These are phyloP conservation scores for Xylaria acuta DNA, from an alignment of 495 filamentous ascomycete species.

Conservation along the genomic window DNA sequence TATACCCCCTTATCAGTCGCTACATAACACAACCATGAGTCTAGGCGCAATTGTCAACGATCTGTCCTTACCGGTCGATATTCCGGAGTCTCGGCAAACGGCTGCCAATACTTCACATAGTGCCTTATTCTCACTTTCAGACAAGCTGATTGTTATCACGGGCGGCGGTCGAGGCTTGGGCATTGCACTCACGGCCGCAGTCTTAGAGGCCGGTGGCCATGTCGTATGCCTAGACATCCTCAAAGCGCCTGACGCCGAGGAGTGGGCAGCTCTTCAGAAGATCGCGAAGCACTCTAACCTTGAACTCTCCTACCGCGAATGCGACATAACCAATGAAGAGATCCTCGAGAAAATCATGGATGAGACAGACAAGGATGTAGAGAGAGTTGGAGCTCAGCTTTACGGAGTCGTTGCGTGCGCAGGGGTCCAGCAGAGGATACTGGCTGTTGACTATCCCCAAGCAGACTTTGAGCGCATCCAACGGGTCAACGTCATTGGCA, in stretches of 20 bases:
- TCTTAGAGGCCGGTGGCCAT: slow-evolving; percentile 20
- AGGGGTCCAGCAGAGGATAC: slow-evolving; percentile 18
- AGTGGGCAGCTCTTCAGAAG: slow-evolving; percentile 13
- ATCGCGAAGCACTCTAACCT: neutral
- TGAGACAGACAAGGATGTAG: neutral
- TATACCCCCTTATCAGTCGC: neutral
- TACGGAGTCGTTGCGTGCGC: slow-evolving; percentile 16
- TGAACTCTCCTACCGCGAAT: slow-evolving; percentile 1
- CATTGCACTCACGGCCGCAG: slow-evolving; percentile 13
- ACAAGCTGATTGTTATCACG: slow-evolving; percentile 7
- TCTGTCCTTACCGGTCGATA: slow-evolving; percentile 1
- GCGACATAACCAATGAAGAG: slow-evolving; percentile 14
- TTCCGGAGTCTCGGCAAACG: slow-evolving; percentile 4
- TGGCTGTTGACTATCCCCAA: slow-evolving; percentile 15
- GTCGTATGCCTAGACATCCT: slow-evolving; percentile 24
- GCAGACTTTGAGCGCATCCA: slow-evolving; percentile 22
- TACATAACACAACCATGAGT: neutral
- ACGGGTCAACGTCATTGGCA: slow-evolving; percentile 19
- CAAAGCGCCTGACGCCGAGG: neutral
- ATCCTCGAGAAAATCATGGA: neutral
- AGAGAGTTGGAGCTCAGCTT: neutral
- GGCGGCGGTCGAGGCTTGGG: slow-evolving; percentile 20
- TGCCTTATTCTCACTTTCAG: slow-evolving; percentile 11
- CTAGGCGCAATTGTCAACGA: neutral
- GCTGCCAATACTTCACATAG: neutral